Conservation (phyloP, 768 basidiomycete species). For the Pisolithus marmoratus region DNA sequence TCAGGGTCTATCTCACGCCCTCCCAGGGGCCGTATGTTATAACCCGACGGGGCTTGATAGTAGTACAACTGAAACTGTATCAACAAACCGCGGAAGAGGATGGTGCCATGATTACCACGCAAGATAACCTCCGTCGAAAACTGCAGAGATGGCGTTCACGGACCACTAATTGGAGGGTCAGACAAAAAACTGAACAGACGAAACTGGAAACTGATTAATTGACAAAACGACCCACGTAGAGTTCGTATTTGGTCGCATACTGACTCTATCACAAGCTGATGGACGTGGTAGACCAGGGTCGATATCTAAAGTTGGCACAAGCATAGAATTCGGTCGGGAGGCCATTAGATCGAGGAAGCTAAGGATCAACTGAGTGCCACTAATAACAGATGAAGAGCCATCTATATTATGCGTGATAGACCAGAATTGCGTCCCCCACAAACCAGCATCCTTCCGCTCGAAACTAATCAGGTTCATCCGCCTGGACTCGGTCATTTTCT, state of each 20-base stretch:
- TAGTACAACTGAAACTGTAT: constrained; percentile 35
- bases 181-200: not conserved
- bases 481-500: constrained; percentile 43
- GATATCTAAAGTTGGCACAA: constrained; percentile 57
- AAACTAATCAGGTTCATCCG: constrained; percentile 38
- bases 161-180: constrained; percentile 32
- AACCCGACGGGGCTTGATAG: constrained; percentile 30
- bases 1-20: too few relatives aligned
- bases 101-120: constrained; percentile 31
- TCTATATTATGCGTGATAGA: constrained; percentile 35
- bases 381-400: constrained; percentile 50
- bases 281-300: constrained; percentile 67
- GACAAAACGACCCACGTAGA: constrained; percentile 36
- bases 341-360: constrained; percentile 49
- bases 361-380: constrained; percentile 7
- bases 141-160: constrained; percentile 40
- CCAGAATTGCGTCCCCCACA: constrained; percentile 31
- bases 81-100: not conserved
- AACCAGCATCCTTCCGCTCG: not conserved
- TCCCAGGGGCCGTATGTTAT: too few relatives aligned
- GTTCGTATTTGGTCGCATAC: constrained; percentile 37
- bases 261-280: constrained; percentile 43
- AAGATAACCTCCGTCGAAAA: constrained; percentile 48
- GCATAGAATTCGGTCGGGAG: constrained; percentile 34
- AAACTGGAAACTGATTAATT: constrained; percentile 35